Conservation (phyloP, 1,284 basidiomycete genomes). For the Microbotryum silenes-acaulis region DNA sequence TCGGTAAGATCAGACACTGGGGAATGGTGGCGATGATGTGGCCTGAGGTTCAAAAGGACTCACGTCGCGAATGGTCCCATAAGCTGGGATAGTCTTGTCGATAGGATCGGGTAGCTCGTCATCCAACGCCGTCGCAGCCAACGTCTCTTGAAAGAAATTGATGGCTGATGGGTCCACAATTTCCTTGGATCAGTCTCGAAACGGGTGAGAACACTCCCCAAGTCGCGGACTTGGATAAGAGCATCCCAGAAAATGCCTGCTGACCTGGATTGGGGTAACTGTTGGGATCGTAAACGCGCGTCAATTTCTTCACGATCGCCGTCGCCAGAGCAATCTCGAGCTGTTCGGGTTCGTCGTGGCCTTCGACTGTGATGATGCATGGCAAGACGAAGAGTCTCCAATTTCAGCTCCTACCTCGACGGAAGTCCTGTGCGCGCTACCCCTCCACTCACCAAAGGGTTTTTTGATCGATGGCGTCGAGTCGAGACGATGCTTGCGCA, state of each 20-base stretch:
- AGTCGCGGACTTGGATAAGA: too few species aligned
- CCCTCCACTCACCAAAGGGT: not conserved
- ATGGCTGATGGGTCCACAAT: not conserved
- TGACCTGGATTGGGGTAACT: constrained; percentile 85
- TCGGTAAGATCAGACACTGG: too few species aligned
- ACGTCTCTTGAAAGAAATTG: constrained; percentile 3
- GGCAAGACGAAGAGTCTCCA: too few species aligned
- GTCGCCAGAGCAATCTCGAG: constrained; percentile 63
- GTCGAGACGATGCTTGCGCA: constrained; percentile 59
- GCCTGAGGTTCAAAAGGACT: not conserved
- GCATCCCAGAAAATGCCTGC: constrained; percentile 28
- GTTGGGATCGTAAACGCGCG: constrained; percentile 73
- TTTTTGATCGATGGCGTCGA: constrained; percentile 40
- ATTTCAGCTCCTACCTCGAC: too few species aligned
- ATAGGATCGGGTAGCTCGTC: constrained; percentile 29
- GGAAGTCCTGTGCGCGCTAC: not conserved
- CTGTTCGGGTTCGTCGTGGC: constrained; percentile 12
- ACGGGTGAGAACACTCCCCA: too few species aligned
- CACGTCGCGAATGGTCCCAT: constrained; percentile 22
- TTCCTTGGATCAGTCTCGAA: not conserved
- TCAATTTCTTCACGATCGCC: constrained; percentile 68
- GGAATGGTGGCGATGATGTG: not conserved
- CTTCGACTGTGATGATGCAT: not conserved
- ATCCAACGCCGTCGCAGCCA: constrained; percentile 33
- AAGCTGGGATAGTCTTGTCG: constrained; percentile 29